Percentiles rank a stretch among this genome's conserved stretches.
Conservation (phyloP, 78 protist genomes). For the Planoprotostelium fungivorum region DNA sequence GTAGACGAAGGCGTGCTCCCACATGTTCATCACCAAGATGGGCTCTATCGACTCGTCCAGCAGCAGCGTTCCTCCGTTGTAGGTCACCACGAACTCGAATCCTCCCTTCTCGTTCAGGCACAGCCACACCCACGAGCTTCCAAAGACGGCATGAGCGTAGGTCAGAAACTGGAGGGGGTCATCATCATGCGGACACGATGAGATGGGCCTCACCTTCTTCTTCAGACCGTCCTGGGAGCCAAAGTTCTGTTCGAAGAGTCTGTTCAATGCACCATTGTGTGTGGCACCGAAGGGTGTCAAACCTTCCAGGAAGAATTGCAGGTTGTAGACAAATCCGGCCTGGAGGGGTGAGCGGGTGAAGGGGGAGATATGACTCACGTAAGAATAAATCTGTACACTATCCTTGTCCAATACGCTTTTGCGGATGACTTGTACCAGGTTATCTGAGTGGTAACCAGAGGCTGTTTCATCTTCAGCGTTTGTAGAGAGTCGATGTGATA, state of each 20-base stretch:
- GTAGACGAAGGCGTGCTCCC: neutral
- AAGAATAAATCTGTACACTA: neutral
- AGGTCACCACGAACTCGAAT: neutral
- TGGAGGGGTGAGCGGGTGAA: neutral
- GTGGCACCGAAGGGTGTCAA: neutral
- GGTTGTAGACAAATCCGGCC: neutral
- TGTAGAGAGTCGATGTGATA: neutral
- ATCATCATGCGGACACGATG: neutral
- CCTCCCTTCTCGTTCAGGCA: neutral
- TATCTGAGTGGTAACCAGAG: neutral
- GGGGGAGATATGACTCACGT: neutral
- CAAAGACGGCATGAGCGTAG: neutral
- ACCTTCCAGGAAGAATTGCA: neutral
- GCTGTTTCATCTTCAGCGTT: no score
- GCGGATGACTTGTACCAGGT: neutral
- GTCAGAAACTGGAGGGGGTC: neutral
- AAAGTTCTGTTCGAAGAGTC: neutral
- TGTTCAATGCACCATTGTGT: neutral
- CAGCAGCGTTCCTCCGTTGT: neutral
- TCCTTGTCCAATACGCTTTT: neutral
- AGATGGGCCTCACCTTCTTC: neutral
- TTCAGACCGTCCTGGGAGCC: neutral
- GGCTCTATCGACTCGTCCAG: neutral
- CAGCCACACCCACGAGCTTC: neutral
- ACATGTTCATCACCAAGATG: neutral